Evolutionary conservation across 75 land plant genomes (phyloP), one percentile per base, ranked within the genome.

Genomic region (Sequoia sempervirens): DNA sequence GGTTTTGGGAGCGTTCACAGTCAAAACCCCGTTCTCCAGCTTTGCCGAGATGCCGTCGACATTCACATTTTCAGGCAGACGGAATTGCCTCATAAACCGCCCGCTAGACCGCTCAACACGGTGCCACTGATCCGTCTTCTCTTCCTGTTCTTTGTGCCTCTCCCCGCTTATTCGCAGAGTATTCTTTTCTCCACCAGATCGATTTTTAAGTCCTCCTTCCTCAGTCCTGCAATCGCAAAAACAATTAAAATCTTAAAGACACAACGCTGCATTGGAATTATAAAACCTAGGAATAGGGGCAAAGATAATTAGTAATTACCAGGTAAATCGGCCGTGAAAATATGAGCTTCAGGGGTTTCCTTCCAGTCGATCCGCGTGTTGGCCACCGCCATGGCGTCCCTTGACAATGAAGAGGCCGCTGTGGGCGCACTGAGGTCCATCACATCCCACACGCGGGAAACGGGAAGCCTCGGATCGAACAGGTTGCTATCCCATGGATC

Each of bases 281-380:
- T 23, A 64, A 64, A 20, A 6, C n/a, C 9, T 64, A 4, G 1
- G 38, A 18, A 14, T 17, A 38, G 7, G 20, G 7, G 53, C 14
- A 50, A 50, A 50, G 7, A 38, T n/a, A 18, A 75, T 36, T 0
- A 14, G 0, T 14, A 30, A 18, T 52, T 41, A 86, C 93, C 90
- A 70, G 91, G 93, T 46, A 90, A 80, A 52, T 92, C 93, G 64
- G 85, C 92, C 3, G 47, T 83, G 86, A 92, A 85, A 76, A 90
- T 79, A 47, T 92, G 93, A 18, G 90, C 87, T 26, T 82, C 82
- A 56, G 85, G 90, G 14, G 93, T 92, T 80, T 50, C 53, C 53
- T 50, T 50, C 53, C 53, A 47, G 11, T 47, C 52, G 11, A 47
- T 12, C 52, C 52, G 90, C 28, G 89, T 85, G 75, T 82, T 81